Conservation (phyloP, 352 stramenopile genomes). For the Phytophthora cryptogea region DNA sequence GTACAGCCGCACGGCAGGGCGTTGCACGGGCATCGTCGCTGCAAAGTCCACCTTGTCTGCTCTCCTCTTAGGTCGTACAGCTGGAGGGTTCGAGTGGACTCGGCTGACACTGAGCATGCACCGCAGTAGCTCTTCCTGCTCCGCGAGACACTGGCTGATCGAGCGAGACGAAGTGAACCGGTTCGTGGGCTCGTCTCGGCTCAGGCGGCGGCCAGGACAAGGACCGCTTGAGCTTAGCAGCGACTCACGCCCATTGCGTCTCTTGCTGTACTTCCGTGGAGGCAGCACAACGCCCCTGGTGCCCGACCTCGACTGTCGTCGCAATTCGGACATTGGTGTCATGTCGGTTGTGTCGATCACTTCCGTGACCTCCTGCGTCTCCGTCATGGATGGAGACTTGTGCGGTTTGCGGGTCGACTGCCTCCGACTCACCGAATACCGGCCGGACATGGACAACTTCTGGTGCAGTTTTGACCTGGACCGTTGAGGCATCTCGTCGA, state of each 20-base stretch:
- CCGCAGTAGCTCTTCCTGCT: conserved; percentile 46
- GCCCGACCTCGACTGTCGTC: conserved; percentile 10
- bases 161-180: conserved; percentile 35
- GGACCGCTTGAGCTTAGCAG: conserved; percentile 24
- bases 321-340: conserved; percentile 35
- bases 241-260: conserved; percentile 19
- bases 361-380: conserved; percentile 40
- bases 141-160: conserved; percentile 45
- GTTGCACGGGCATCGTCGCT: conserved; percentile 28
- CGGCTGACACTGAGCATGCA: conserved; percentile 41
- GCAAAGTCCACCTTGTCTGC: conserved; percentile 25
- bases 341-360: conserved; percentile 62
- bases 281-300: conserved; percentile 8
- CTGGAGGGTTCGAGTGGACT: conserved; percentile 26
- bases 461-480: conserved; percentile 28
- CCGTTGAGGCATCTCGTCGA: conserved; percentile 32
- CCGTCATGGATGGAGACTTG: not conserved
- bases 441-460: conserved; percentile 29
- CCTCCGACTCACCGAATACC: conserved; percentile 22
- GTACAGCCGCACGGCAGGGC: conserved; percentile 27
- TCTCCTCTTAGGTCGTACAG: conserved; percentile 15
- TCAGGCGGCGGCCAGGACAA: conserved; percentile 13
- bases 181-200: conserved; percentile 21
- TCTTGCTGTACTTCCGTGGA: conserved; percentile 23
- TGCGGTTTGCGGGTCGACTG: conserved; percentile 20